Base-by-base conservation (phyloP, 305 asterid species). In the Solanum hybrid region DNA sequence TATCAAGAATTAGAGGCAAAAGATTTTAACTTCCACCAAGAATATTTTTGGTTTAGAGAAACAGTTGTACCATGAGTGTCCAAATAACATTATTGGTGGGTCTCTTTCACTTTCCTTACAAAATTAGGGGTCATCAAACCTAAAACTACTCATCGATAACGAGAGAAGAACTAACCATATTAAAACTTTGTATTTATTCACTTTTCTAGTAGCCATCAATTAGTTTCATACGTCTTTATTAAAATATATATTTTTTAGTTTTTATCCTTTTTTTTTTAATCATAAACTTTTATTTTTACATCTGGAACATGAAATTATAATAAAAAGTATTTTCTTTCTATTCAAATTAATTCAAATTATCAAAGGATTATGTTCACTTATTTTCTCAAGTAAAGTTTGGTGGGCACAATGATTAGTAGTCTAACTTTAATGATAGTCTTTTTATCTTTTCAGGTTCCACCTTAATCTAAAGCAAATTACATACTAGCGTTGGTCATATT, bases 361-460 rank as follows among this genome's bases (percentile, higher is more conserved):
- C 13, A 73, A 8, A 33, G 40, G 9, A 31, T 76, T 9, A 18
- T 33, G 40, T 33, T 33, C 26, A 76, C 42, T 33, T 24, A 76
- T 76, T 76, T 8, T 33, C 39, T 75, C 40, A 33, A 76, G 42
- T 88, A 86, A 78, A 90, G 93, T 89, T 91, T 1, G 92, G 93
- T 91, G 91, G 92, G 89, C 88, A 89, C 85, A 91, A 87, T 91
- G 90, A 91, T 91, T 89, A 85, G 86, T 24, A 84, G 83, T 61
- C 83, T 37, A 64, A 86, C 89, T 87, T 92, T 91, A 69, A 26
- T 71, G 34, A 26, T 87, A 26, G 28, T 71, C 83, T 36, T 87
- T 39, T 36, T 42, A 40, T 71, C 83, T 35, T 73, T 39, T 36
- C 86, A 46, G 78, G 51, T 39, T 28, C 36, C 73, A 28, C 40